Evolutionary conservation across 192 early-diverging fungal species (phyloP).

Genomic region (Pilobolus umbonatus): DNA sequence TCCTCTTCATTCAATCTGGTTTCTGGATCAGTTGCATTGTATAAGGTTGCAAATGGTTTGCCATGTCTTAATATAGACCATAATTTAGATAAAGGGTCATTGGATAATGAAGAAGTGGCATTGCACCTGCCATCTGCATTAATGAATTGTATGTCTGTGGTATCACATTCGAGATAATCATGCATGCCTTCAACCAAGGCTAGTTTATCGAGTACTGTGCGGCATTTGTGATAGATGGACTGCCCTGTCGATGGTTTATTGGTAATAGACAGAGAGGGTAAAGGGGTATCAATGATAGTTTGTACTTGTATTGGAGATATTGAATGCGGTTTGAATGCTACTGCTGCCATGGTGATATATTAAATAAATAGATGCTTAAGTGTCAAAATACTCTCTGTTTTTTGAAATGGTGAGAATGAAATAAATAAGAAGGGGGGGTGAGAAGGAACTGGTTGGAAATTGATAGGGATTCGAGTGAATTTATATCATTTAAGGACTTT

Average conservation of each 20-base stretch:
- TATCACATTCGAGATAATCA: constrained; percentile 44
- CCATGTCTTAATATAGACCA: constrained; percentile 72
- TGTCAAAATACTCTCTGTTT: neutral
- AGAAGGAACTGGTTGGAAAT: constrained; percentile 9
- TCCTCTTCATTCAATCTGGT: constrained; percentile 52
- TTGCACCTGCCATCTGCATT: too few relatives aligned
- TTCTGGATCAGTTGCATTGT: constrained; percentile 62
- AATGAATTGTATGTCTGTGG: constrained; percentile 18
- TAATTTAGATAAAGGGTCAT: constrained; percentile 65
- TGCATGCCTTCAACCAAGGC: constrained; percentile 68
- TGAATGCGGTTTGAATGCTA: too few relatives aligned
- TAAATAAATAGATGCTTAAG: constrained; percentile 32
- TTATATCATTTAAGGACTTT: too few relatives aligned
- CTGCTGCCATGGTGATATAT: too few relatives aligned
- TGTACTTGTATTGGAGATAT: constrained; percentile 14
- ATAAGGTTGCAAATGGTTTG: constrained; percentile 62
- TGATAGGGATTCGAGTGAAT: too few relatives aligned
- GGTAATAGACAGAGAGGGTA: constrained; percentile 28
- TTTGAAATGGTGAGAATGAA: neutral
- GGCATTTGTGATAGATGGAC: constrained; percentile 72
- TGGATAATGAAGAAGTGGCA: constrained; percentile 24
- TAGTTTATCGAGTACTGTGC: constrained; percentile 64
- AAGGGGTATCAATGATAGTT: constrained; percentile 23
- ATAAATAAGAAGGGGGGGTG: constrained; percentile 1
- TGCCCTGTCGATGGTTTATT: constrained; percentile 33